These are phyloP conservation scores for Solanum hybrid DNA, from an alignment of 305 asterid species.

Conservation along the genomic window DNA sequence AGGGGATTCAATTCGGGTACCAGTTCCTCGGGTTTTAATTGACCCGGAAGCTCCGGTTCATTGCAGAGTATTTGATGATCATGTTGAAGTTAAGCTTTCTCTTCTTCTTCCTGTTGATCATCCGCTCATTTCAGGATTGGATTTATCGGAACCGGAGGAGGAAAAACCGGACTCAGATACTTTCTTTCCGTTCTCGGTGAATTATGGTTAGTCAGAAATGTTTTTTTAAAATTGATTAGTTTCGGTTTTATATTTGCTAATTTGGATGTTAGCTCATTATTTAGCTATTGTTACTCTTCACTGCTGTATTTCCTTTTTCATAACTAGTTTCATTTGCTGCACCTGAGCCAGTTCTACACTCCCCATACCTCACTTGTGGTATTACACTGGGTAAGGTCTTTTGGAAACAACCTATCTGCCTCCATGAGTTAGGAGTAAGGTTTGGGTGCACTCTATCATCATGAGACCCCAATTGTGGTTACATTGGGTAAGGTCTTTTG, in stretches of 20 bases:
- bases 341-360: background rate
- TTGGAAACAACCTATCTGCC: background rate
- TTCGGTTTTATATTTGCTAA: background rate
- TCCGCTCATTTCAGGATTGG: constrained; percentile 63
- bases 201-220: constrained; percentile 39
- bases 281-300: background rate
- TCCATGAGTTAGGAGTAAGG: background rate
- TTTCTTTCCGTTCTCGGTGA: constrained; percentile 33
- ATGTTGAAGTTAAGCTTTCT: constrained; percentile 65
- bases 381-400: background rate
- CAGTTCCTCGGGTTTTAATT: constrained; percentile 58
- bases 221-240: background rate
- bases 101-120: constrained; percentile 81
- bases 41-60: constrained; percentile 55
- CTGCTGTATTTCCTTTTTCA: background rate
- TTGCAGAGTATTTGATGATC: constrained; percentile 52
- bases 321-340: background rate
- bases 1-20: constrained; percentile 31
- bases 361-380: background rate
- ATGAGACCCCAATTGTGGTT: background rate
- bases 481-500: background rate
- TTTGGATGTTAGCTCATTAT: background rate
- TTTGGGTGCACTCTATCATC: background rate
- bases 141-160: background rate
- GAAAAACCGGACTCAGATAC: constrained; percentile 16